Base-by-base conservation (phyloP, 78 protist genomes). In the Cavenderia fasciculata region DNA sequence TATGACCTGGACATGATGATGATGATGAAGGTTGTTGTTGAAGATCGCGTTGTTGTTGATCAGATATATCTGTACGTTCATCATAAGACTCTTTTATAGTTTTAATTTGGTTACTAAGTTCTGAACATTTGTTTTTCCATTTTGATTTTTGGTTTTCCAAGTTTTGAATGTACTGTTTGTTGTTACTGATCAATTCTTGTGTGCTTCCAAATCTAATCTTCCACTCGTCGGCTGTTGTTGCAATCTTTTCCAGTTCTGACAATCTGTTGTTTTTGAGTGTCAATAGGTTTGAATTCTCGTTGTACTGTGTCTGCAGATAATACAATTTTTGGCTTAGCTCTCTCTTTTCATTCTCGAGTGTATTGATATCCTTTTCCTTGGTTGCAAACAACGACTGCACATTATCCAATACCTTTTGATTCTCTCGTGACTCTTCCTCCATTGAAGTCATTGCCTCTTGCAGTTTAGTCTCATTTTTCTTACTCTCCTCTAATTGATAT, bases 131-230 rank as follows among this genome's bases (percentile, higher is more conserved):
- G 10, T 16, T 7, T 52, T 66, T 79, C 88, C 88, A 79, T 66
- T 79, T 76, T 43, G 21, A 19, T 34, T 76, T 76, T 62, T 76
- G 72, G 14, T 56, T 62, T 31, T 76, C 74, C 61, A 76, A 62
- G 2, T 16, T 31, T 19, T 59, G 56, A 2, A 72, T 31, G 63
- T 72, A 52, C 11, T 72, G 41, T 6, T 4, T 47, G 47, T 72
- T 46, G 6, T 72, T 52, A 19, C n/a, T 72, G 1, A 74, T 1
- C 14, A 8, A 23, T 12, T 52, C 51, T 41, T 74, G 84, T 2
- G 68, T 4, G 4, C 69, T 2, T 6, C 65, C 63, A 19, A 52
- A 72, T 11, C 36, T 49, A 8, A 70, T 47, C 47, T 70, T 70
- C 38, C 38, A 47, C 27, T 70, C 76, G 5, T 41, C 59, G 4